A percentile compares a stretch with the other conserved stretches of the same genome.
Evolutionary conservation across 768 basidiomycete genomes (phyloP).

Genomic region (Lactifluus volemus): DNA sequence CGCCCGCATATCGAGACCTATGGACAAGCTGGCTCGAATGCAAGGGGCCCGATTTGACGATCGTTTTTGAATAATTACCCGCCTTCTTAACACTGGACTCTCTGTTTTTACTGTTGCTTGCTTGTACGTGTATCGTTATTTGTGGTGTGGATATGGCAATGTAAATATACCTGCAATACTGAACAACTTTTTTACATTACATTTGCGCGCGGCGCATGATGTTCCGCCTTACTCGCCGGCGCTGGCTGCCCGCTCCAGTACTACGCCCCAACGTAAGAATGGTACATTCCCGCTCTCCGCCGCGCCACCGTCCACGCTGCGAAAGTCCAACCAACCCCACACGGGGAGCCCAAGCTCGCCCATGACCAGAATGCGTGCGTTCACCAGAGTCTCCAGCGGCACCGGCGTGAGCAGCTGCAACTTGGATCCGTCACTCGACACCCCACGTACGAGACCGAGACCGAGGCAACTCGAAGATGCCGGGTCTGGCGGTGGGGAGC

Average conservation of each 20-base stretch:
- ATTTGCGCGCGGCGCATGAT: conserved; percentile 77
- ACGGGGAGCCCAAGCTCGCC: conserved; percentile 85
- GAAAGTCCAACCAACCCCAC: conserved; percentile 79
- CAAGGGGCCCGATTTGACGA: conserved; percentile 29
- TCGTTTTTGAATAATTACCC: conserved; percentile 27
- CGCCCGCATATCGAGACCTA: conserved; percentile 28
- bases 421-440: conserved; percentile 18
- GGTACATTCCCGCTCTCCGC: conserved; percentile 42
- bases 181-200: conserved; percentile 26
- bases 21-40: conserved; percentile 34
- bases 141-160: background rate
- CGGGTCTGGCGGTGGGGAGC: conserved; percentile 45
- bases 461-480: conserved; percentile 58
- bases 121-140: conserved; percentile 8
- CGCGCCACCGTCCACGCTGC: conserved; percentile 36
- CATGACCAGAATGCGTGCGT: conserved; percentile 53
- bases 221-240: conserved; percentile 70
- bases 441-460: conserved; percentile 64
- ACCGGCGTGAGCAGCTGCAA: conserved; percentile 82
- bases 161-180: background rate
- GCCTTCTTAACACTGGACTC: background rate
- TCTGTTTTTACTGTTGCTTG: background rate
- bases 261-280: conserved; percentile 71
- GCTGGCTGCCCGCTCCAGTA: conserved; percentile 64
- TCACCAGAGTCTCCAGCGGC: conserved; percentile 37